Base-by-base conservation (phyloP, 2,329 filamentous ascomycete species). In the Gliomastix tumulicola region DNA sequence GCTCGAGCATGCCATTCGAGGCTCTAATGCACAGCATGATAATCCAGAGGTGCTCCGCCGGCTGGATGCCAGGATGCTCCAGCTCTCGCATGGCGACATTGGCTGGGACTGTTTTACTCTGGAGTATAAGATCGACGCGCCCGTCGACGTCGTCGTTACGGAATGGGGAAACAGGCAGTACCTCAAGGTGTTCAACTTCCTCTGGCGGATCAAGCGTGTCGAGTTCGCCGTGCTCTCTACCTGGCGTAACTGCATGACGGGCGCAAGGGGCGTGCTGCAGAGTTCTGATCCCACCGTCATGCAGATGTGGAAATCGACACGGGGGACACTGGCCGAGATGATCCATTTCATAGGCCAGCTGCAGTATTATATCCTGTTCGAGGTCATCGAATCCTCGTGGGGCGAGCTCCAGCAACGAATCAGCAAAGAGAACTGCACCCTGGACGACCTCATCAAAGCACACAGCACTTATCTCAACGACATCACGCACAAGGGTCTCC, bases 91-190 rank as follows among this genome's bases (percentile, higher is more conserved):
- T 50, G 92, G 92, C 35, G 92, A 98, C 51, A 97, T 96, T 36
- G 92, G 92, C 34, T 98, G 92, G 92, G 92, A 98, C 55, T 95
- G 94, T 55, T 98, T 98, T 62, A 98, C 92, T 0, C 77, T 98
- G 8, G 94, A 98, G 57, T 98, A 98, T 65, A 96, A 97, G 58
- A 92, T 98, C 48, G 89, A 95, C 56, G 85, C 90, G 3, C 92
- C 92, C 1, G 86, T 96, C 18, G 92, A 98, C 55, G 92, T 98
- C 20, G 89, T 98, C 33, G 88, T 98, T 27, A 97, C 90, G 1
- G 88, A 94, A 30, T 96, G 89, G 78, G 89, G 88, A 32, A 90
- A 86, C 46, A 85, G 90, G 17, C 90, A 98, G 56, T 98, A 98
- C 56, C 81, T 98, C 49, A 97, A 97, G 56, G 88, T 98, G 9